Conservation (phyloP, 257 asterid species). For the Osmanthus fragrans region DNA sequence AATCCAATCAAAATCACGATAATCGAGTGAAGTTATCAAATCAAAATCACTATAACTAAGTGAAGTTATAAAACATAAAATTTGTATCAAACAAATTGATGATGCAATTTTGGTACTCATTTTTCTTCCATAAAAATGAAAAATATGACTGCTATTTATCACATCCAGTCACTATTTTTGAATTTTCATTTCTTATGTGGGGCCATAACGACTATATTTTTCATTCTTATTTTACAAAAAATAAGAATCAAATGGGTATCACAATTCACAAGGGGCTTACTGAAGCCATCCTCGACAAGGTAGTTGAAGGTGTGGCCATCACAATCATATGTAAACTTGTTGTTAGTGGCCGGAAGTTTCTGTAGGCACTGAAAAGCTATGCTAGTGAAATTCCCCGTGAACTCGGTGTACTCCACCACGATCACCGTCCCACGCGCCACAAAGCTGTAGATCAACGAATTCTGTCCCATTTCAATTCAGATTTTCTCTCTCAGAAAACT, state of each 20-base stretch:
- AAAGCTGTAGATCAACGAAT: slow-evolving; percentile 19
- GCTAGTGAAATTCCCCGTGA: slow-evolving; percentile 7
- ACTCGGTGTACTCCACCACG: slow-evolving; percentile 13
- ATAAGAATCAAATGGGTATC: no score
- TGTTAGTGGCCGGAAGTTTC: slow-evolving; percentile 17
- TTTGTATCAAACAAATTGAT: neutral
- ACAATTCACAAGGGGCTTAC: neutral
- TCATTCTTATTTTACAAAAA: no score
- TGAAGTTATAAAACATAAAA: neutral
- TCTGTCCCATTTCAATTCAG: slow-evolving; percentile 5
- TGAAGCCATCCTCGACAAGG: slow-evolving; percentile 11
- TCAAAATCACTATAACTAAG: neutral
- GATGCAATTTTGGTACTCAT: no score
- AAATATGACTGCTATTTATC: no score
- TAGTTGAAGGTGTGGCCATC: slow-evolving; percentile 3
- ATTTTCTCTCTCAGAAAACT: neutral
- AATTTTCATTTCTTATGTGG: no score
- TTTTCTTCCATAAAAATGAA: no score
- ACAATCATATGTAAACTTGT: slow-evolving; percentile 14
- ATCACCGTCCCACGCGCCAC: slow-evolving; percentile 14
- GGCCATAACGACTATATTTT: no score
- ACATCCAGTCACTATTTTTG: no score
- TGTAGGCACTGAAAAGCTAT: slow-evolving; percentile 12
- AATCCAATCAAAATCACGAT: neutral
- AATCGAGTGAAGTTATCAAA: neutral